Evolutionary conservation across 2,329 filamentous ascomycete genomes (phyloP), one percentile per base, ranked within the genome.

Genomic region (Diaporthe capsici): DNA sequence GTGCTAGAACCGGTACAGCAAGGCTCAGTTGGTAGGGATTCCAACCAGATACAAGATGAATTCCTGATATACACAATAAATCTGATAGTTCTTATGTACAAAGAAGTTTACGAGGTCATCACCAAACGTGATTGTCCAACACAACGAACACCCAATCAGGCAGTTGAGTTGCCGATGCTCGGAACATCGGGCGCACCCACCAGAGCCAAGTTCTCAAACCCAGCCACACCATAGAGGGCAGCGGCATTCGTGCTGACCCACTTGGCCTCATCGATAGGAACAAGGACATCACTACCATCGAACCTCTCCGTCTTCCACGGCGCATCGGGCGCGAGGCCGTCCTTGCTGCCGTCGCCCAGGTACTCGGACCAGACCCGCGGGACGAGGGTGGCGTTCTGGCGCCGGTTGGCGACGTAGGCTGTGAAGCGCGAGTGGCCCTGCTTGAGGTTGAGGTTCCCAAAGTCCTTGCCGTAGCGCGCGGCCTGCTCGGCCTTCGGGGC

Each of bases 401-500:
- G 79, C 73, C 84, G 82, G 31, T 81, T 79, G 0, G 89, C 88
- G 2, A 85, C 87, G 78, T 89, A 91, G 0, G 90, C 90, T 1
- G 90, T 88, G 10, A 92, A 83, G 2, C 90, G 86, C 2, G 90
- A 91, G 79, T 92, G 91, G 0, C 87, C 90, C 79, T 92, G 90
- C 65, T 84, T 83, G 67, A 92, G 81, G 63, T 82, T 89, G 6
- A 88, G 76, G 4, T 77, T 85, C n/a, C 87, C 82, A 74, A 89
- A 92, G 63, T 82, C 81, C 1, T 80, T 79, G 9, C 90, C 90
- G 77, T 91, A 92, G 0, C 89, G 85, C 1, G 86, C 84, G 2
- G 79, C 81, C 80, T 92, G 90, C 81, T 91, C 89, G 0, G 82
- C 85, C 0, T 82, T 81, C 0, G 84, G 79, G 0, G 89, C 90